These are phyloP conservation scores for Acephala macrosclerotiorum DNA, from an alignment of 2,329 filamentous ascomycete genomes.

Conservation along the genomic window DNA sequence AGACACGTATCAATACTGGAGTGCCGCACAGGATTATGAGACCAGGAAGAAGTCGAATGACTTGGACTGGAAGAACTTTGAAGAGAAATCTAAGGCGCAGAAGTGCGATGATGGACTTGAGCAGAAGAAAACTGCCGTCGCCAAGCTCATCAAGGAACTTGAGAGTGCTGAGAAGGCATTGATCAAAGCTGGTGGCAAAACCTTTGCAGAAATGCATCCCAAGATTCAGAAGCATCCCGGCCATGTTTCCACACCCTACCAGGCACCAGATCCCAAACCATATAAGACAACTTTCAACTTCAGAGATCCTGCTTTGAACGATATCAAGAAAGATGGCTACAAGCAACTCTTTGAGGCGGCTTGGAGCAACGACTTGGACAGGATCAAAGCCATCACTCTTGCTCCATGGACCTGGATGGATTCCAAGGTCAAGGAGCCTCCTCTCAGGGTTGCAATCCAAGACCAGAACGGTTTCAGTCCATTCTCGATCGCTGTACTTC, in stretches of 20 bases:
- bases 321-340: slow-evolving; percentile 64
- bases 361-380: slow-evolving; percentile 73
- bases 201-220: slow-evolving; percentile 70
- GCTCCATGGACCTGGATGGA: slow-evolving; percentile 59
- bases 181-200: slow-evolving; percentile 67
- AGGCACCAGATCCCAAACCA: slow-evolving; percentile 13
- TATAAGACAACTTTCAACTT: slow-evolving; percentile 36
- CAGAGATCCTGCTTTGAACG: slow-evolving; percentile 53
- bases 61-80: slow-evolving; percentile 34
- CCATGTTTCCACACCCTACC: background rate
- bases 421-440: slow-evolving; percentile 58
- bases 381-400: slow-evolving; percentile 70
- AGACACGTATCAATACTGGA: slow-evolving; percentile 64
- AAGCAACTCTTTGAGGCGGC: slow-evolving; percentile 75
- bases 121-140: slow-evolving; percentile 65
- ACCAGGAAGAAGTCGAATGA: slow-evolving; percentile 34
- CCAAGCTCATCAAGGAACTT: slow-evolving; percentile 57
- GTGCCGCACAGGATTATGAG: slow-evolving; percentile 31
- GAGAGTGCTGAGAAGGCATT: slow-evolving; percentile 62
- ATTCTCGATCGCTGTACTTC: slow-evolving; percentile 73
- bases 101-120: slow-evolving; percentile 44
- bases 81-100: background rate
- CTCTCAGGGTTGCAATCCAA: slow-evolving; percentile 67
- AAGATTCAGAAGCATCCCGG: slow-evolving; percentile 44
- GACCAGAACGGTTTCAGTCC: slow-evolving; percentile 58